phyloP scores from a whole-genome alignment of 495 filamentous ascomycete species.

The Aspergillus heteromorphus region DNA sequence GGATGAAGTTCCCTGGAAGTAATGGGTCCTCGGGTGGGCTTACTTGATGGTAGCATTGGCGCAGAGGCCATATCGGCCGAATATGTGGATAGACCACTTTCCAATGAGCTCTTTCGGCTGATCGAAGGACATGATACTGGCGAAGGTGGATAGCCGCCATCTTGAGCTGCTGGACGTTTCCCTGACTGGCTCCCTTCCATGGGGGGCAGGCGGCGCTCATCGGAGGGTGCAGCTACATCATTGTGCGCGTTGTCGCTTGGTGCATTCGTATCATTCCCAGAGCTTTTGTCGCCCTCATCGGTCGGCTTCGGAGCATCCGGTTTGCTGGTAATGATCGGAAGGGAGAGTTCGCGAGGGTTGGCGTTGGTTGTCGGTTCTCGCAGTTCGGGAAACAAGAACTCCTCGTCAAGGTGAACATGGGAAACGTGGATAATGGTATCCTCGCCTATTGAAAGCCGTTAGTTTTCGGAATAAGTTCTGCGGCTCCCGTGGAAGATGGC shows the following conservation, averaged over 20 bases:
- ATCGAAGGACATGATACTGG: constrained; percentile 11
- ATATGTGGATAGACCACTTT: constrained; percentile 14
- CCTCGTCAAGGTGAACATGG: constrained; percentile 20
- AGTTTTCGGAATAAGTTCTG: background rate
- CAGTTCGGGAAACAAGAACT: constrained; percentile 4
- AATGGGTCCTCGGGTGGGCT: background rate
- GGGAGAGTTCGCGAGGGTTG: constrained; percentile 14
- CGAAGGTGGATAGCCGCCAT: constrained; percentile 11
- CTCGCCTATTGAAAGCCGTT: constrained; percentile 9
- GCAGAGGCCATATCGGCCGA: constrained; percentile 12
- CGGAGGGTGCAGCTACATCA: background rate
- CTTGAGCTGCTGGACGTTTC: constrained; percentile 9
- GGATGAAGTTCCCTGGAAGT: constrained; percentile 5
- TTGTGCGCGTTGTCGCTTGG: background rate
- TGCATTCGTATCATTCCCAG: background rate
- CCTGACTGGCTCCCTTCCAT: background rate
- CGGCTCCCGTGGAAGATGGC: background rate
- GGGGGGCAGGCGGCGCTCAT: background rate
- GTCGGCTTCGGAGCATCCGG: background rate
- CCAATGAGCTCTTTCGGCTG: constrained; percentile 19
- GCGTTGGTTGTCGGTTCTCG: background rate
- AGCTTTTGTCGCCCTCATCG: background rate
- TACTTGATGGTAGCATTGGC: constrained; percentile 9
- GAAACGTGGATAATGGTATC: constrained; percentile 21
- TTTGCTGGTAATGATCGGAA: constrained; percentile 7